These are phyloP conservation scores for Echium plantagineum DNA, from an alignment of 257 asterid species.

Conservation along the genomic window DNA sequence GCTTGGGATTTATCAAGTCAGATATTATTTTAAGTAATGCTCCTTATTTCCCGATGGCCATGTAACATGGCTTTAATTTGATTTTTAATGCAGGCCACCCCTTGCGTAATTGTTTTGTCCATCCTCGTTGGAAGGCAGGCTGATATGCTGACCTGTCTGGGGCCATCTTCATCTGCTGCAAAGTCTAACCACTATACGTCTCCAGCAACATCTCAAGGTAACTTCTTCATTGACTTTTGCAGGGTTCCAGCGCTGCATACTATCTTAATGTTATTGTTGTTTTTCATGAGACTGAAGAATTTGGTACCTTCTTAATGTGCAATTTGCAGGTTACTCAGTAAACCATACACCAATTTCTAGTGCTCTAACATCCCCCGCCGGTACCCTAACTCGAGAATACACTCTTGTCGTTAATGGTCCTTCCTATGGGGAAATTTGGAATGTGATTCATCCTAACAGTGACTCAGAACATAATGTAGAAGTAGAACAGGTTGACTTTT, in stretches of 20 bases:
- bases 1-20: neutral
- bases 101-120: conserved; percentile 20
- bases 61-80: no score
- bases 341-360: conserved; percentile 58
- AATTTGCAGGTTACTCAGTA: conserved; percentile 31
- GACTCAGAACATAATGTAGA: conserved; percentile 27
- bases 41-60: neutral
- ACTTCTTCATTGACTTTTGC: conserved; percentile 4
- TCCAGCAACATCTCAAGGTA: conserved; percentile 59
- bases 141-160: conserved; percentile 48
- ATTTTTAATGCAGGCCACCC: conserved; percentile 9
- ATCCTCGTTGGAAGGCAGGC: conserved; percentile 18
- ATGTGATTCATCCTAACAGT: conserved; percentile 28
- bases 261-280: neutral
- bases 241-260: neutral
- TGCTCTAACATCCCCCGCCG: conserved; percentile 65
- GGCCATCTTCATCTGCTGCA: conserved; percentile 27
- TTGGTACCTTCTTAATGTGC: neutral
- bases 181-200: conserved; percentile 28
- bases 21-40: no score
- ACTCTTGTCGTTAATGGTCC: conserved; percentile 44
- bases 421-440: conserved; percentile 60
- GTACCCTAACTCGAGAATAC: conserved; percentile 63
- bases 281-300: neutral
- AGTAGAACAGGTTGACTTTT: conserved; percentile 20